Conservation (phyloP, 345 rosid genomes). For the Kandelia obovata region DNA sequence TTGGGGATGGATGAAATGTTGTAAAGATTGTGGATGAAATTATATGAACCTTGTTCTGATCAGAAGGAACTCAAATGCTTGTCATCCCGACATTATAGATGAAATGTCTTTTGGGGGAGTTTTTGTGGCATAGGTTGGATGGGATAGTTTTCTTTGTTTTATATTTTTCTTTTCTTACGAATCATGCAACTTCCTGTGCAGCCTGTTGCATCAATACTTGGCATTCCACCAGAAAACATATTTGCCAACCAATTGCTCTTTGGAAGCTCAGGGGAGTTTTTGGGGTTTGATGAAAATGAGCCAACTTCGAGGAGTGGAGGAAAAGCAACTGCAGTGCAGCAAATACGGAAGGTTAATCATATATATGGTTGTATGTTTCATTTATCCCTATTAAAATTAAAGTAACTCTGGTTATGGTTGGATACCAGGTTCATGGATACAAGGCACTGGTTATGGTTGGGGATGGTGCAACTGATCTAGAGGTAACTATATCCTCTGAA, state of each 20-base stretch:
- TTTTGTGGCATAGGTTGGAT: too few relatives aligned
- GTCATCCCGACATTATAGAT: too few relatives aligned
- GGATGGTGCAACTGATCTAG: conserved; percentile 97
- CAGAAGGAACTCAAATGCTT: too few relatives aligned
- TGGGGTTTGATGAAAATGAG: conserved; percentile 76
- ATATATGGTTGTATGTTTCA: not conserved
- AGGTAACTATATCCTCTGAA: conserved; percentile 42
- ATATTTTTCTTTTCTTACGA: not conserved
- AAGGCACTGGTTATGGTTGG: conserved; percentile 87
- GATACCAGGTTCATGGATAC: conserved; percentile 58
- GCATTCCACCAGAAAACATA: conserved; percentile 70
- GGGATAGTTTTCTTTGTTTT: not conserved
- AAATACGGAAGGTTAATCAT: conserved; percentile 62
- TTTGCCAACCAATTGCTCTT: conserved; percentile 86
- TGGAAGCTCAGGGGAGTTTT: conserved; percentile 66
- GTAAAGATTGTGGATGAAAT: not conserved
- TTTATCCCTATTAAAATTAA: conserved; percentile 9
- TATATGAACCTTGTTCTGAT: too few relatives aligned
- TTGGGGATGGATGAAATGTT: not conserved
- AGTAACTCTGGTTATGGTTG: conserved; percentile 19
- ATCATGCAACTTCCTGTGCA: conserved; percentile 28
- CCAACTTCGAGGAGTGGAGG: conserved; percentile 98
- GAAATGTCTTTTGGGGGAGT: too few relatives aligned
- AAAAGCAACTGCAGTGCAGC: conserved; percentile 86
- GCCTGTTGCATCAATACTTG: conserved; percentile 91